phyloP scores from a whole-genome alignment of 73 alveolate genomes.

The Paramecium biaurelia region DNA sequence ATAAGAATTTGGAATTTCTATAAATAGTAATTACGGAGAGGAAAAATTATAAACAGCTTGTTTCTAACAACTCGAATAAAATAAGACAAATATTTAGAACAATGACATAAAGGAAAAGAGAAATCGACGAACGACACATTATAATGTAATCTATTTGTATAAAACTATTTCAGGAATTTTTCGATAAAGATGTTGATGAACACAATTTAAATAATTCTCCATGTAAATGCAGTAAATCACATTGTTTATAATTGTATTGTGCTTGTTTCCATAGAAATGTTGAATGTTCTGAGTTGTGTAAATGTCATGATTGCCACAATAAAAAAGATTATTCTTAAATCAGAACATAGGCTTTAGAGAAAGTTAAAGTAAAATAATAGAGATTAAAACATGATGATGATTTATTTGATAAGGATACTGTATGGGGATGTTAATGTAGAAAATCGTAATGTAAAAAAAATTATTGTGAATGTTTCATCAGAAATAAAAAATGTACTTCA shows the following conservation, averaged over 20 bases:
- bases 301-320: not conserved
- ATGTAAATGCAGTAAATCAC: not conserved
- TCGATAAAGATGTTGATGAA: not conserved
- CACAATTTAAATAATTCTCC: not conserved
- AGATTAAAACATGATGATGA: not conserved
- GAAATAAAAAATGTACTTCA: slow-evolving; percentile 13
- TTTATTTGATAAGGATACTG: not conserved
- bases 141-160: not conserved
- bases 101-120: not conserved
- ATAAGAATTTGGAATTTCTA: not conserved
- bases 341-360: not conserved
- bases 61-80: not conserved
- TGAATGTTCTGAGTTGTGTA: not conserved
- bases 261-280: not conserved
- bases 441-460: slow-evolving; percentile 2
- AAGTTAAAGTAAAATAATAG: not conserved
- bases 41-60: not conserved
- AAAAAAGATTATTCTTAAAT: not conserved
- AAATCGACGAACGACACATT: not conserved
- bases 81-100: not conserved
- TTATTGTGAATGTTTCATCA: slow-evolving; percentile 21
- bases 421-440: slow-evolving; percentile 20
- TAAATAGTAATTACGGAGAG: not conserved
- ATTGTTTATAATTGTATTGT: not conserved
- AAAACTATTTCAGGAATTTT: not conserved